Conservation (phyloP, 768 basidiomycete species). For the Boletus coccyginus region DNA sequence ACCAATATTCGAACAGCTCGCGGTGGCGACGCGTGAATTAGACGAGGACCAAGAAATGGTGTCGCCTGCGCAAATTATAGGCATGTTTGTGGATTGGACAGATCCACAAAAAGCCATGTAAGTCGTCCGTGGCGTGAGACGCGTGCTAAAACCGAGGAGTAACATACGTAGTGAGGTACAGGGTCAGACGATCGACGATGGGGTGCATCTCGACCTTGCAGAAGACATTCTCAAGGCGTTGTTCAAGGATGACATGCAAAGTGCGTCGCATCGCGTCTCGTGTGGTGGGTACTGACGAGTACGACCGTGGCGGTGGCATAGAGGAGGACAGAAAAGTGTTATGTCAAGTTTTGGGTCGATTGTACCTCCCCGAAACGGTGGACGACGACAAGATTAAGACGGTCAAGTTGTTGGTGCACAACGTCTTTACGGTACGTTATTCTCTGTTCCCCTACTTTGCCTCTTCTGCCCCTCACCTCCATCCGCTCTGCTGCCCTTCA, state of each 20-base stretch:
- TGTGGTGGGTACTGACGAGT: not conserved
- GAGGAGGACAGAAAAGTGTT: conserved; percentile 62
- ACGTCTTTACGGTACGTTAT: conserved; percentile 20
- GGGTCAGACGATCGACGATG: conserved; percentile 37
- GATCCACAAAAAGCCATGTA: conserved; percentile 71
- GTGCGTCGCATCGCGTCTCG: conserved; percentile 42
- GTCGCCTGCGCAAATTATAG: conserved; percentile 64
- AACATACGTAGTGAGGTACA: conserved; percentile 36
- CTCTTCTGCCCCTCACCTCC: too few species aligned
- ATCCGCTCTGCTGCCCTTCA: too few species aligned
- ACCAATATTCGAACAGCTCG: conserved; percentile 59
- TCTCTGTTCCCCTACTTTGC: too few species aligned
- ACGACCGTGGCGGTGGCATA: conserved; percentile 22
- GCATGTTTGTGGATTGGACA: conserved; percentile 87
- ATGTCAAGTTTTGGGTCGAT: conserved; percentile 59
- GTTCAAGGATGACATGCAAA: conserved; percentile 48
- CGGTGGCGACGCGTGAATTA: conserved; percentile 54
- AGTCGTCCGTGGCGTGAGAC: conserved; percentile 26
- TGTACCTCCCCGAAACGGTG: conserved; percentile 65
- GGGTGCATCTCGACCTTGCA: conserved; percentile 56
- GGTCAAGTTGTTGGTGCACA: conserved; percentile 59
- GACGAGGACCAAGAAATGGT: conserved; percentile 78
- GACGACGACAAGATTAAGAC: conserved; percentile 68
- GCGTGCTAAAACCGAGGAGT: not conserved
- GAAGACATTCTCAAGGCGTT: conserved; percentile 47